Conservation (phyloP, 2,329 filamentous ascomycete genomes). For the Microsporum audouinii region DNA sequence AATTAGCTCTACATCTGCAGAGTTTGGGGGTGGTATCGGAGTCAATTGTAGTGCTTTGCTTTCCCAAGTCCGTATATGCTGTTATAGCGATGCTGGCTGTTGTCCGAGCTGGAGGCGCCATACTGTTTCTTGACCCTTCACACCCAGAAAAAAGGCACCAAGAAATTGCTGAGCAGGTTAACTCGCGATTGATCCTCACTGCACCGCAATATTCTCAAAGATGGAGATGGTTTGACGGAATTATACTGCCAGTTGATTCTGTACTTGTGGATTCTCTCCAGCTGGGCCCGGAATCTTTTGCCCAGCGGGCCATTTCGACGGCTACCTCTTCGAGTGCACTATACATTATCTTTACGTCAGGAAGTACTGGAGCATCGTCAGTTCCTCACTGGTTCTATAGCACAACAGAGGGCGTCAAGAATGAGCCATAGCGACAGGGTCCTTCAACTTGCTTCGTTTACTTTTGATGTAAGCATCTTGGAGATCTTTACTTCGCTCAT, state of each 20-base stretch:
- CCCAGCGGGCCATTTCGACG: constrained; percentile 1
- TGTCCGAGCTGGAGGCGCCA: constrained; percentile 32
- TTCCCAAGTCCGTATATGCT: constrained; percentile 35
- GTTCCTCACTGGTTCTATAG: constrained; percentile 31
- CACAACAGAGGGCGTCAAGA: constrained; percentile 26
- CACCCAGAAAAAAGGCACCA: constrained; percentile 28
- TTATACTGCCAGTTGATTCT: not conserved
- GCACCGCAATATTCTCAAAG: constrained; percentile 21
- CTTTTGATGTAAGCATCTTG: constrained; percentile 32
- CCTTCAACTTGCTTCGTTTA: constrained; percentile 32
- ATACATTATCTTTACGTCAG: constrained; percentile 4
- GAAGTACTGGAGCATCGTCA: constrained; percentile 34
- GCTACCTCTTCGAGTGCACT: constrained; percentile 24
- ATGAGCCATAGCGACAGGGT: constrained; percentile 13
- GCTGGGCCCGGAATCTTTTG: not conserved
- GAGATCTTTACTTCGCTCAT: constrained; percentile 23
- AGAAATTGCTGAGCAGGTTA: constrained; percentile 25
- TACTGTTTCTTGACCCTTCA: constrained; percentile 30
- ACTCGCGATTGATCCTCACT: constrained; percentile 24
- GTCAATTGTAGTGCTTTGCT: constrained; percentile 28
- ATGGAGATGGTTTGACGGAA: not conserved
- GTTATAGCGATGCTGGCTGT: constrained; percentile 31
- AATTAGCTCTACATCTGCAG: constrained; percentile 26
- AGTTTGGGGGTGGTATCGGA: constrained; percentile 30
- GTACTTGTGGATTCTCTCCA: constrained; percentile 4